Evolutionary conservation across 2,329 filamentous ascomycete genomes (phyloP).

Genomic region (Xylaria multiplex): DNA sequence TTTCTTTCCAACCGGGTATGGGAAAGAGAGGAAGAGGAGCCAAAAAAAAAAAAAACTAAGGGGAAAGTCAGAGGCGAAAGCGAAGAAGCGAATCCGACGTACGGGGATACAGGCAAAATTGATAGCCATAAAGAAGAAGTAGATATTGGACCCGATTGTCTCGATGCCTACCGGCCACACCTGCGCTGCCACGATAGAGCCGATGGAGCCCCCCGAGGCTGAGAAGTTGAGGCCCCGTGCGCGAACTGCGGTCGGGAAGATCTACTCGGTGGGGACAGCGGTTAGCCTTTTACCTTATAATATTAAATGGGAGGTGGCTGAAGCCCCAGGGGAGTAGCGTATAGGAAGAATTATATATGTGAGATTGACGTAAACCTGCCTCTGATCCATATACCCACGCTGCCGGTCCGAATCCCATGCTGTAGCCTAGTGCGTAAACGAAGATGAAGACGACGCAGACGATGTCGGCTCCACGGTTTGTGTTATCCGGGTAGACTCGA

Average conservation of each 20-base stretch:
- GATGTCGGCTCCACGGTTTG: constrained; percentile 59
- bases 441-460: constrained; percentile 66
- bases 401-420: constrained; percentile 65
- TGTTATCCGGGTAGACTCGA: constrained; percentile 60
- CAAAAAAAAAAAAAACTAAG: neutral
- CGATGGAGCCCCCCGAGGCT: constrained; percentile 64
- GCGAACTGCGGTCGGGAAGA: constrained; percentile 67
- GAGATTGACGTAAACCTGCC: constrained; percentile 45
- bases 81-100: constrained; percentile 14
- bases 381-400: constrained; percentile 70
- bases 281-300: neutral
- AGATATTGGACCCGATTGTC: constrained; percentile 61
- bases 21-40: too few relatives aligned
- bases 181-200: constrained; percentile 63
- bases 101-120: constrained; percentile 60
- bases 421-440: constrained; percentile 67
- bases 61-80: neutral
- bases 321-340: neutral
- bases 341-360: neutral
- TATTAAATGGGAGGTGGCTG: too few relatives aligned
- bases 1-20: neutral
- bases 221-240: constrained; percentile 66
- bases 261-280: constrained; percentile 47
- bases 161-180: constrained; percentile 66
- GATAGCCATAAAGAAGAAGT: constrained; percentile 67